Evolutionary conservation across 2,329 filamentous ascomycete species (phyloP), one percentile per base, ranked within the genome.

Genomic region (Pseudogymnoascus sp.): DNA sequence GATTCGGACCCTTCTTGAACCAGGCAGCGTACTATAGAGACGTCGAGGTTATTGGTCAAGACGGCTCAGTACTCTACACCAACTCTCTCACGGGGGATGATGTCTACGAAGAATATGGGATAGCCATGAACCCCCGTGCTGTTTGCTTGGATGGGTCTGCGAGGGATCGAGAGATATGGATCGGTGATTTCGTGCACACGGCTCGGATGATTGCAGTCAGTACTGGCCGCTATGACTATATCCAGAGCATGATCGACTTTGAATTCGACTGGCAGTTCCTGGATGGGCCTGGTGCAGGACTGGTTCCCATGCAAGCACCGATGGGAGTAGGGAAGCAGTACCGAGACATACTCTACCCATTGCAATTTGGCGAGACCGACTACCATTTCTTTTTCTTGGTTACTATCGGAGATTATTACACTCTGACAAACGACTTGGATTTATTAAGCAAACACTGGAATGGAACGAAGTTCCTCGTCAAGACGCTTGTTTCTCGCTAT

Each of bases 141-240:
- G 71, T 77, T 7, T 79, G 77, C 49, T 67, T 78, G 1, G 76
- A 79, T 63, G 75, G 76, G 2, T 71, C 74, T 0, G 79, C 78
- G 63, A 69, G 77, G 5, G 77, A 79, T 63, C 70, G 76, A 0
- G 68, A 77, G 1, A 70, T 77, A 4, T 79, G 77, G 76, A 70
- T 73, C 2, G 76, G 77, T 4, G 76, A 79, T 63, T 78, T 77
- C 61, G 74, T 74, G 41, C 76, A 79, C 65, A 78, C 78, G 0
- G 67, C 72, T 1, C 70, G 73, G 9, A 71, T 78, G 16, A 67
- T 78, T 9, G 70, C 68, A 0, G 68, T 70, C 1, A 75, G 71
- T 6, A 79, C 76, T 1, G 67, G 69, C 9, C 70, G 73, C 4
- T 70, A 64, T n/a, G 75, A 78, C 23, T 69, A 74, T 16, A 64